These are phyloP conservation scores for Wickerhamiella brachini DNA, from an alignment of 805 yeast species.

Conservation along the genomic window DNA sequence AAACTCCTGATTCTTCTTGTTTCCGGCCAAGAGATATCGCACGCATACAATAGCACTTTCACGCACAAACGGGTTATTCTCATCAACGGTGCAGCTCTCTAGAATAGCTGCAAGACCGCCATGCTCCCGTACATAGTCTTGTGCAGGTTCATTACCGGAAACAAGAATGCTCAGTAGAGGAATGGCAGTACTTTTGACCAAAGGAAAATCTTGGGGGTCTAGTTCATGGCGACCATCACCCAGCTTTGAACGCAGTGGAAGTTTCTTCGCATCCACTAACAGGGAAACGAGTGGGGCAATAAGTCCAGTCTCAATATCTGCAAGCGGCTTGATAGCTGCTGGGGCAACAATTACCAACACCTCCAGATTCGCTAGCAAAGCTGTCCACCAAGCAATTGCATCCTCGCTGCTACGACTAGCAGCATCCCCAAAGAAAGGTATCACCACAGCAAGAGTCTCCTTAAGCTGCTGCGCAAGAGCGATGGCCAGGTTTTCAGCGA, in stretches of 20 bases:
- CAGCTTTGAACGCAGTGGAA: conserved; percentile 8
- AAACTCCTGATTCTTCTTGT: conserved; percentile 57
- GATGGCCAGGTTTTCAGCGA: not conserved
- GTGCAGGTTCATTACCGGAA: conserved; percentile 39
- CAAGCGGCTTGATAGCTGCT: not conserved
- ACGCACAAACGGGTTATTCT: conserved; percentile 64
- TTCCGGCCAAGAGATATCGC: conserved; percentile 49
- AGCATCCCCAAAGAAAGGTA: not conserved
- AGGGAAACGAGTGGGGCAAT: conserved; percentile 1
- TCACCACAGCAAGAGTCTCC: not conserved
- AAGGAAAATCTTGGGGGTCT: conserved; percentile 9
- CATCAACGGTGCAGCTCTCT: conserved; percentile 75
- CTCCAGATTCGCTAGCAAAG: conserved; percentile 3
- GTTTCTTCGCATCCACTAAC: conserved; percentile 1
- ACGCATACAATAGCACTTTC: conserved; percentile 76
- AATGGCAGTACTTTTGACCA: conserved; percentile 49
- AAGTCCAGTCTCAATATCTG: not conserved
- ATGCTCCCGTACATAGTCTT: conserved; percentile 48
- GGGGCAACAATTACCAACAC: conserved; percentile 3
- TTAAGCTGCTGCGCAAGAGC: not conserved
- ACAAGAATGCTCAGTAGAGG: conserved; percentile 51
- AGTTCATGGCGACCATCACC: conserved; percentile 3
- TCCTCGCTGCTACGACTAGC: not conserved
- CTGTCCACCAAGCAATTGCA: conserved; percentile 3
- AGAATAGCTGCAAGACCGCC: conserved; percentile 62